Evolutionary conservation across 306 rosid genomes (phyloP), one percentile per base, ranked within the genome.

Genomic region (Betula pendula): DNA sequence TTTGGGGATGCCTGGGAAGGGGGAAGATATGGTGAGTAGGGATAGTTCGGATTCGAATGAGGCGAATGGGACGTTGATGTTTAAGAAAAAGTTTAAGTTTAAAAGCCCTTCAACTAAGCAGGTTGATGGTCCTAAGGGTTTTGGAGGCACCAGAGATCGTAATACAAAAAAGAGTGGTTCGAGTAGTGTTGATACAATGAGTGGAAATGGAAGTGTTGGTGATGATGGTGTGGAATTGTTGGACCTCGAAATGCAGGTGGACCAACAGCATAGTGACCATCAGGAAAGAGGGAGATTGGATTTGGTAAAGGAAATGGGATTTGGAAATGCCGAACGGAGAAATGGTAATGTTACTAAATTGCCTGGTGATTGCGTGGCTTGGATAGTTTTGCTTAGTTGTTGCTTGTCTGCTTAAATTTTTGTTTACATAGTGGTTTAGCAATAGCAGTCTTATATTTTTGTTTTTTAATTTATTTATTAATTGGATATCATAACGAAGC

Each of bases 81-180:
- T 84, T 71, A 82, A 84, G 85, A 92, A 92, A 42, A 92, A 82
- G 79, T 24, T 70, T 51, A 88, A 85, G 69, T 88, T 60, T 79
- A 86, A 72, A 82, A 84, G 86, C 66, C 87, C 89, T 83, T 80
- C 82, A 2, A 59, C 71, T 11, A 87, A 88, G 81, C 42, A 16
- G 55, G 71, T 33, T 27, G 82, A 81, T 73, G 71, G 79, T 60
- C 86, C 91, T 8, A 90, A 85, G 86, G 98, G 98, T 15, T 90
- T 93, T 86, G 72, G 87, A 35, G 92, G 79, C 62, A 79, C 50
- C 4, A 77, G 49, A 68, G 77, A 75, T 78, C 2, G 68, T 24
- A 77, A 38, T 49, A 81, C 73, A 44, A 76, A 69, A 52, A 81
- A 67, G 76, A 65, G 48, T 68, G 80, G 58, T 51, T 77, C 84